phyloP scores from a whole-genome alignment of 1,284 basidiomycete genomes.

The Fomitiporia mediterranea region DNA sequence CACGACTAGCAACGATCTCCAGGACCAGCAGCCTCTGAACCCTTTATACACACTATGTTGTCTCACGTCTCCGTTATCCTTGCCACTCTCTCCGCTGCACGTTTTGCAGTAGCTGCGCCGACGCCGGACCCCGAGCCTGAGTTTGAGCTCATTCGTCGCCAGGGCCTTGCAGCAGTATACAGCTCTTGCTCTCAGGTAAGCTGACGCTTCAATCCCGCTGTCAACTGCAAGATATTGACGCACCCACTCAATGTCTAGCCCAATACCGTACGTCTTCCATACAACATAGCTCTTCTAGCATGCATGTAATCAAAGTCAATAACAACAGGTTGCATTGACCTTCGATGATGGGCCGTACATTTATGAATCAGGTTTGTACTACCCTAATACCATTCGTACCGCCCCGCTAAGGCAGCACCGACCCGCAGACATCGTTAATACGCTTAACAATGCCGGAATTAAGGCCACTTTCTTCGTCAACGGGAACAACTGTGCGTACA shows the following conservation, averaged over 20 bases:
- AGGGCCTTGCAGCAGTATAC: constrained; percentile 18
- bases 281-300: background rate
- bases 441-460: constrained; percentile 27
- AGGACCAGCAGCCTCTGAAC: too few species aligned
- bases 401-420: too few species aligned
- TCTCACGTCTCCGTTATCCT: background rate
- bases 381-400: too few species aligned
- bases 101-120: constrained; percentile 11
- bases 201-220: background rate
- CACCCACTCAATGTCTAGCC: background rate
- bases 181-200: constrained; percentile 13
- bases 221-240: background rate
- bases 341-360: constrained; percentile 21
- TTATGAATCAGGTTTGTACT: constrained; percentile 16
- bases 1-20: too few species aligned
- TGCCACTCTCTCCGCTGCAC: background rate
- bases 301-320: background rate
- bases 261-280: constrained; percentile 11
- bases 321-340: constrained; percentile 18
- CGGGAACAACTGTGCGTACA: constrained; percentile 16
- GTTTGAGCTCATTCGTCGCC: constrained; percentile 16
- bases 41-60: constrained; percentile 8
- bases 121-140: constrained; percentile 12
- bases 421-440: constrained; percentile 24
- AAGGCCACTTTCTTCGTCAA: constrained; percentile 42